Evolutionary conservation across 1,139 yeast genomes (phyloP).

Genomic region (Blastobotrys persicus): DNA sequence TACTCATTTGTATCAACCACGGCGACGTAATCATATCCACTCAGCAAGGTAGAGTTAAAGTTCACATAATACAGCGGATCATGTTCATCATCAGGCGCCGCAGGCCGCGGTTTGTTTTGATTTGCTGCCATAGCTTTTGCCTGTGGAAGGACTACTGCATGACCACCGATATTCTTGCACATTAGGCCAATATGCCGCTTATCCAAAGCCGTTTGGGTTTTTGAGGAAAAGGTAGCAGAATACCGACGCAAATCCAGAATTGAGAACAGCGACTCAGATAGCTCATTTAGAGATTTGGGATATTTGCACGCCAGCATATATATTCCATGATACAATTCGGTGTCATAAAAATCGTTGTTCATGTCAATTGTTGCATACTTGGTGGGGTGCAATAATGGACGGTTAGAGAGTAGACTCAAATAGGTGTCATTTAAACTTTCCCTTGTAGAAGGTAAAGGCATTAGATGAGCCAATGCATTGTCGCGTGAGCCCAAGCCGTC

Average conservation of each 20-base stretch:
- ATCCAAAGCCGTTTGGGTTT: slow-evolving; percentile 27
- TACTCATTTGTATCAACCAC: slow-evolving; percentile 37
- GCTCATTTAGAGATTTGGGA: slow-evolving; percentile 17
- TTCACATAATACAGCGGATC: slow-evolving; percentile 50
- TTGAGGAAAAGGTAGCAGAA: slow-evolving; percentile 20
- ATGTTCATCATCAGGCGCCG: slow-evolving; percentile 30
- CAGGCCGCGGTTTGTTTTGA: neutral
- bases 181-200: slow-evolving; percentile 14
- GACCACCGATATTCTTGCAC: slow-evolving; percentile 18
- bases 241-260: slow-evolving; percentile 18
- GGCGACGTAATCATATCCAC: slow-evolving; percentile 49
- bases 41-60: slow-evolving; percentile 35
- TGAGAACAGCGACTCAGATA: slow-evolving; percentile 17
- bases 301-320: slow-evolving; percentile 27
- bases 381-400: slow-evolving; percentile 19
- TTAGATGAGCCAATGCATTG: slow-evolving; percentile 11
- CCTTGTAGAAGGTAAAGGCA: slow-evolving; percentile 15
- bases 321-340: slow-evolving; percentile 20
- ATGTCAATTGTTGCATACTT: slow-evolving; percentile 16
- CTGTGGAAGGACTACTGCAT: slow-evolving; percentile 31
- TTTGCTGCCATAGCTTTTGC: slow-evolving; percentile 34
- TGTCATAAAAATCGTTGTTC: slow-evolving; percentile 13
- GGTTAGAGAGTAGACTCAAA: slow-evolving; percentile 21
- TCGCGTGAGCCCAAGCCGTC: slow-evolving; percentile 11
- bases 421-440: slow-evolving; percentile 12